Percentiles rank a stretch among this genome's conserved stretches.
Evolutionary conservation across 345 rosid genomes (phyloP).

Genomic region (Bruguiera gymnorhiza): DNA sequence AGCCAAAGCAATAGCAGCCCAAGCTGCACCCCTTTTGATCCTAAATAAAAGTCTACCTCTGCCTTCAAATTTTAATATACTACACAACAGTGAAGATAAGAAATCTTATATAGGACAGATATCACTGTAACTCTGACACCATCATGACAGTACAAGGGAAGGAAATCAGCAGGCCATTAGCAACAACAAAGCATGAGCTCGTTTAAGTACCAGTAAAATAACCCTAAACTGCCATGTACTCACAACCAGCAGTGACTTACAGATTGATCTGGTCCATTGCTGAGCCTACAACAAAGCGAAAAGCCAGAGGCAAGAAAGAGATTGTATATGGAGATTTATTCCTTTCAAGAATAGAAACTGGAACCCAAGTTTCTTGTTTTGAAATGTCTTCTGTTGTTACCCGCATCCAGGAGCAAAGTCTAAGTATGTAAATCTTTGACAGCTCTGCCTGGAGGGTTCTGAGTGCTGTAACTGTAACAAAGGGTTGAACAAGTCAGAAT

Average conservation of each 20-base stretch:
- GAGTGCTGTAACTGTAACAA: constrained; percentile 60
- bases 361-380: constrained; percentile 82
- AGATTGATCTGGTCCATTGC: constrained; percentile 82
- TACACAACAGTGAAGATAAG: too few relatives aligned
- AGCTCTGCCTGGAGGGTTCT: constrained; percentile 74
- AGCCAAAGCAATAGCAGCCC: too few relatives aligned
- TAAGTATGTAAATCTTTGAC: constrained; percentile 68
- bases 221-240: not conserved
- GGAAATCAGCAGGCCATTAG: not conserved
- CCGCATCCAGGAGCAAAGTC: constrained; percentile 99
- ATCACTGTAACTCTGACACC: too few relatives aligned
- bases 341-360: constrained; percentile 88
- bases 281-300: constrained; percentile 66
- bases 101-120: too few relatives aligned
- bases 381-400: constrained; percentile 65
- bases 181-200: not conserved
- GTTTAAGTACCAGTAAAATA: not conserved
- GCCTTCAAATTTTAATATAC: too few relatives aligned
- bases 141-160: too few relatives aligned
- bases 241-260: constrained; percentile 48
- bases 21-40: too few relatives aligned
- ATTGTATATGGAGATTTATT: constrained; percentile 82
- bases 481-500: constrained; percentile 27
- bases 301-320: constrained; percentile 86
- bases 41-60: too few relatives aligned